Percentiles rank a stretch among this genome's conserved stretches.
These are phyloP conservation scores for Colletotrichum scovillei DNA, from an alignment of 2,329 filamentous ascomycete species.

Conservation along the genomic window DNA sequence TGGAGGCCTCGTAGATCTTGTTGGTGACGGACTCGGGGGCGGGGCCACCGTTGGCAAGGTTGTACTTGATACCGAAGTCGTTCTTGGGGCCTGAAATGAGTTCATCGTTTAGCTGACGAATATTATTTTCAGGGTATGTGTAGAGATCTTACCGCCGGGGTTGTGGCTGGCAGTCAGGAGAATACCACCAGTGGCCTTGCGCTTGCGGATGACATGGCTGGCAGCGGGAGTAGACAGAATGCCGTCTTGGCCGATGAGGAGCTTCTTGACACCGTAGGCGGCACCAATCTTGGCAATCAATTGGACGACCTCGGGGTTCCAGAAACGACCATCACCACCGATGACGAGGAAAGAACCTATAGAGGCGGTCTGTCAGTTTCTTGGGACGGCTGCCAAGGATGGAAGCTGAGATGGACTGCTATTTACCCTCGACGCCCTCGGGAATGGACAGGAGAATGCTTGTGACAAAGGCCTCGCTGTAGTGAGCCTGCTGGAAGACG, in stretches of 20 bases:
- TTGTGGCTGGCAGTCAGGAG: conserved; percentile 98
- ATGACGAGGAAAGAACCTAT: conserved; percentile 87
- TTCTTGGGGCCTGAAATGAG: conserved; percentile 79
- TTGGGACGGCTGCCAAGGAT: background rate
- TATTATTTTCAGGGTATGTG: background rate
- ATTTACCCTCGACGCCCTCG: conserved; percentile 83
- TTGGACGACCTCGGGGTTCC: conserved; percentile 96
- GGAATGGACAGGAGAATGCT: conserved; percentile 97
- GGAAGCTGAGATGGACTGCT: background rate
- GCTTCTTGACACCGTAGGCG: conserved; percentile 98
- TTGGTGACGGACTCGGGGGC: conserved; percentile 97
- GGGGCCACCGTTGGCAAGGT: conserved; percentile 94
- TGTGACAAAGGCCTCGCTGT: conserved; percentile 95
- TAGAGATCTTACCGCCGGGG: conserved; percentile 79
- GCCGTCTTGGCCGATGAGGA: conserved; percentile 94
- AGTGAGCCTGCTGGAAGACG: conserved; percentile 94
- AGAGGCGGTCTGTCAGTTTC: conserved; percentile 21
- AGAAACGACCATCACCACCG: conserved; percentile 96
- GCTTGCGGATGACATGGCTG: conserved; percentile 94
- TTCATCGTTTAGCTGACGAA: conserved; percentile 21
- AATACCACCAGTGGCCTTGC: conserved; percentile 95
- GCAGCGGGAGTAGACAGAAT: conserved; percentile 97
- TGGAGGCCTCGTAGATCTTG: conserved; percentile 95
- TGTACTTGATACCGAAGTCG: conserved; percentile 99
- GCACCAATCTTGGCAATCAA: conserved; percentile 97